These are phyloP conservation scores for Lentinula novae-zelandiae DNA, from an alignment of 1,284 basidiomycete species.

Conservation along the genomic window DNA sequence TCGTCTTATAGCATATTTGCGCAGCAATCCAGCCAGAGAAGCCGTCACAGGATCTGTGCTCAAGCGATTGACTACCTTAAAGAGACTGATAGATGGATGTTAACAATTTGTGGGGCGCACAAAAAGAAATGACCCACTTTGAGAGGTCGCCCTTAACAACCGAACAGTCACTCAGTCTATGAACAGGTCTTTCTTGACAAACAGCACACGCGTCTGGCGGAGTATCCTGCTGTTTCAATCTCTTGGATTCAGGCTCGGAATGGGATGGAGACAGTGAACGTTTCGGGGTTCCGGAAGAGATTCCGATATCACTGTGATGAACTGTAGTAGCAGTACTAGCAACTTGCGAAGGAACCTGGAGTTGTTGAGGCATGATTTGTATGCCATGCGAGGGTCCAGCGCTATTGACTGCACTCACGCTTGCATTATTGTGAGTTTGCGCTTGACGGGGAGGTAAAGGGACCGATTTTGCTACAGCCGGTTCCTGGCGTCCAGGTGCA, in stretches of 20 bases:
- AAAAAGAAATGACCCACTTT: neutral
- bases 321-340: neutral
- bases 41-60: neutral
- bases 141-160: constrained; percentile 37
- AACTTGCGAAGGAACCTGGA: neutral
- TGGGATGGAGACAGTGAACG: constrained; percentile 3
- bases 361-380: neutral
- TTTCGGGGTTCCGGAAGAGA: neutral
- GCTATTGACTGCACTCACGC: neutral
- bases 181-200: neutral
- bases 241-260: constrained; percentile 4
- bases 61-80: neutral
- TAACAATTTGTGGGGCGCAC: neutral
- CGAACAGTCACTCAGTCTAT: constrained; percentile 36
- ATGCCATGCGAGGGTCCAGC: constrained; percentile 1
- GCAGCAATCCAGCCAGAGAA: neutral
- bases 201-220: neutral
- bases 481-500: neutral
- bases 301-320: neutral
- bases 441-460: neutral
- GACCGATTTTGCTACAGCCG: neutral
- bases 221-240: neutral
- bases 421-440: neutral
- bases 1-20: neutral
- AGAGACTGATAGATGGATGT: neutral